Conservation (phyloP, 75 land plant genomes). For the Pinus taeda region DNA sequence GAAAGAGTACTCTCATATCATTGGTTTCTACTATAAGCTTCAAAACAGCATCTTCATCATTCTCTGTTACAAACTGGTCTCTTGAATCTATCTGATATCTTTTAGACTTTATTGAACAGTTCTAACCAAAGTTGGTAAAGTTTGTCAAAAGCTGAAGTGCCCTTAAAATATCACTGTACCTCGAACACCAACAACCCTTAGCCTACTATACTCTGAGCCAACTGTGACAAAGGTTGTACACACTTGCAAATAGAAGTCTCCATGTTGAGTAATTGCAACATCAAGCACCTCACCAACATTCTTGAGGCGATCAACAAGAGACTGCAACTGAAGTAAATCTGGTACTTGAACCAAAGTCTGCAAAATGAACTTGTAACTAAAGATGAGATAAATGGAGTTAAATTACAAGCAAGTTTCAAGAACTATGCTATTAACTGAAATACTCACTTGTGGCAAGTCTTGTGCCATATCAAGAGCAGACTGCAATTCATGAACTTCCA, state of each 20-base stretch:
- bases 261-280: constrained; percentile 72
- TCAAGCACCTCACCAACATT: constrained; percentile 83
- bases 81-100: not conserved
- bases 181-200: constrained; percentile 76
- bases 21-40: not conserved
- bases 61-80: not conserved
- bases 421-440: not conserved
- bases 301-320: constrained; percentile 77
- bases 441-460: constrained; percentile 62
- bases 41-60: not conserved
- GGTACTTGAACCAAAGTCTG: constrained; percentile 88
- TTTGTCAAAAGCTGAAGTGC: constrained; percentile 6
- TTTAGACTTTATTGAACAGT: not conserved
- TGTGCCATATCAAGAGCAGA: constrained; percentile 76
- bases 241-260: constrained; percentile 86
- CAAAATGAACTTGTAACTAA: not conserved
- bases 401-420: not conserved
- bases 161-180: constrained; percentile 21
- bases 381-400: not conserved
- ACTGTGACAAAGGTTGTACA: constrained; percentile 75
- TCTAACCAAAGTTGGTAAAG: not conserved
- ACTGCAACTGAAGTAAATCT: constrained; percentile 69
- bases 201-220: constrained; percentile 76
- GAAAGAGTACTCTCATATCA: not conserved
- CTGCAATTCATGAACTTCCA: constrained; percentile 77